phyloP scores from a whole-genome alignment of 352 stramenopile species.

The Pythium sukuiense region DNA sequence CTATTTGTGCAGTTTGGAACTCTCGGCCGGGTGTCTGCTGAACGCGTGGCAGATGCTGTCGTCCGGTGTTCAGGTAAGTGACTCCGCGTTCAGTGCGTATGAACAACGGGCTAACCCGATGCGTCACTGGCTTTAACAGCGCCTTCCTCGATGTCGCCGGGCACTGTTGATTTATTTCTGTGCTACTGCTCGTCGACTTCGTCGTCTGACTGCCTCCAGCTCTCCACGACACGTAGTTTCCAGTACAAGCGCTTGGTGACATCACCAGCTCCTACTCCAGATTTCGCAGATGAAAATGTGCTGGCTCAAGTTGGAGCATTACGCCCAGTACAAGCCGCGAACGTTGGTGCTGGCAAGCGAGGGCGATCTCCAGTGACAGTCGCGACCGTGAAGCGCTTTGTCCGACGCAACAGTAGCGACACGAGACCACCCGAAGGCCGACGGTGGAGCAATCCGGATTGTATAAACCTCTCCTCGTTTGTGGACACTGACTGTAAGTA shows the following conservation, averaged over 20 bases:
- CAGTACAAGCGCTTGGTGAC: conserved; percentile 56
- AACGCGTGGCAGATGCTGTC: conserved; percentile 71
- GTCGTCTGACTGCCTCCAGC: conserved; percentile 31
- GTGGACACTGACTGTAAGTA: conserved; percentile 66
- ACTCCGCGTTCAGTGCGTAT: no score
- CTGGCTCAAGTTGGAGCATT: conserved; percentile 11
- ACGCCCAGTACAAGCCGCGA: background rate
- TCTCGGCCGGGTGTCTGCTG: conserved; percentile 38
- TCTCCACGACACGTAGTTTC: conserved; percentile 53
- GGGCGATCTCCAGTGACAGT: conserved; percentile 39
- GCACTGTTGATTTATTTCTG: conserved; percentile 61
- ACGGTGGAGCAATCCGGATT: conserved; percentile 26
- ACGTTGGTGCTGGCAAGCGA: conserved; percentile 40
- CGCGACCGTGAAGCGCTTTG: conserved; percentile 5
- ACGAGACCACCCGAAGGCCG: conserved; percentile 8
- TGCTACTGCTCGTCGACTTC: conserved; percentile 32
- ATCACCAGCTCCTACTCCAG: conserved; percentile 26
- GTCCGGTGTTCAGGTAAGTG: conserved; percentile 71
- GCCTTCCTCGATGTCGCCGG: conserved; percentile 37
- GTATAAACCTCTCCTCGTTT: conserved; percentile 58
- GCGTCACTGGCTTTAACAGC: conserved; percentile 30
- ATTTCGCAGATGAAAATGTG: conserved; percentile 1
- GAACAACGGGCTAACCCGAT: background rate
- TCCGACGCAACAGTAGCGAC: conserved; percentile 15
- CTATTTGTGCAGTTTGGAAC: conserved; percentile 80